These are phyloP conservation scores for Miscanthus lutarioriparius DNA, from an alignment of 176 grass and related monocot genomes.

Conservation along the genomic window DNA sequence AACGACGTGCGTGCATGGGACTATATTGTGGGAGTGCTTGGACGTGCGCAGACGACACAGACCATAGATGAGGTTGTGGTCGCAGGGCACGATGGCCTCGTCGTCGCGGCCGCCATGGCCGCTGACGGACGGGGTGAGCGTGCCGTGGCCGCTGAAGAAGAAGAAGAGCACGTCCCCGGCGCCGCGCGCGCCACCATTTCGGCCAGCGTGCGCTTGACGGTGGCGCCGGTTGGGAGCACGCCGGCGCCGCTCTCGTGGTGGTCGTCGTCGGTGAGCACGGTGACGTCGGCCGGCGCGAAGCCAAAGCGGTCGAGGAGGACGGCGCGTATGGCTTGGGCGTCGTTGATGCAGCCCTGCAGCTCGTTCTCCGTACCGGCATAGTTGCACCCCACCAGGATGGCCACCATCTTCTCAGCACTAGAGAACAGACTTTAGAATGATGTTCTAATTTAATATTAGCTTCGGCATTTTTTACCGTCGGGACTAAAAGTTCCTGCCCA, in stretches of 20 bases:
- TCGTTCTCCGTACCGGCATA: conserved; percentile 55
- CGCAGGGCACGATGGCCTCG: conserved; percentile 86
- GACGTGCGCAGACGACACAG: no score
- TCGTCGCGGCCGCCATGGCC: conserved; percentile 6
- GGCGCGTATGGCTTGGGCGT: conserved; percentile 61
- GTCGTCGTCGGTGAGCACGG: conserved; percentile 52
- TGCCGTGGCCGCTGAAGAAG: conserved; percentile 84
- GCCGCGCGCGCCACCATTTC: conserved; percentile 61
- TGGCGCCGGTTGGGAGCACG: conserved; percentile 61
- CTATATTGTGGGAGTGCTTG: no score
- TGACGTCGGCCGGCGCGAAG: conserved; percentile 51
- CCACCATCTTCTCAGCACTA: conserved; percentile 66
- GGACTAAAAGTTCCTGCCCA: no score
- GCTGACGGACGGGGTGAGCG: conserved; percentile 54
- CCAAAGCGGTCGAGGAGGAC: conserved; percentile 52
- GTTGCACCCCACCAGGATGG: conserved; percentile 85
- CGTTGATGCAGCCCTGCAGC: conserved; percentile 88
- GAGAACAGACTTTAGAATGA: no score
- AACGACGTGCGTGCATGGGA: no score
- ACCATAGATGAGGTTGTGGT: conserved; percentile 76
- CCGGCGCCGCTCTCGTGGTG: neutral
- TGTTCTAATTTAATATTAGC: no score
- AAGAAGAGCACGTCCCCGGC: conserved; percentile 76
- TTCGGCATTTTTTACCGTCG: no score
- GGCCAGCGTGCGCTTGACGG: conserved; percentile 57